phyloP scores from a whole-genome alignment of 2,329 filamentous ascomycete species.

The Penicillium sp. region DNA sequence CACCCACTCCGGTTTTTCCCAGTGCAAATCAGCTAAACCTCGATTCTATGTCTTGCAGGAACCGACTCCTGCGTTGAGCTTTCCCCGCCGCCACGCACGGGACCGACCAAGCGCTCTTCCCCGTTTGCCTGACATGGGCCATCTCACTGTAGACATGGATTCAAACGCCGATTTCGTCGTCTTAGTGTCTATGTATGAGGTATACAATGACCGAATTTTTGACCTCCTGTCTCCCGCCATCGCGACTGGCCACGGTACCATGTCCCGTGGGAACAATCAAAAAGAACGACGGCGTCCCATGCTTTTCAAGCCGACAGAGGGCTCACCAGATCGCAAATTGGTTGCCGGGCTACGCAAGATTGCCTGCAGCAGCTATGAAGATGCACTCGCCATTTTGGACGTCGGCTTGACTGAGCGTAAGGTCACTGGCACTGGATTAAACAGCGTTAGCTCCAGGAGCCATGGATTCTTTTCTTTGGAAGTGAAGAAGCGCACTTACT shows the following conservation, averaged over 20 bases:
- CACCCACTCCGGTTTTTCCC: constrained; percentile 25
- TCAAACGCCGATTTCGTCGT: constrained; percentile 75
- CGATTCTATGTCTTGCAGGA: constrained; percentile 49
- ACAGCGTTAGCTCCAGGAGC: constrained; percentile 85
- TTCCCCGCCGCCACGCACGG: constrained; percentile 57
- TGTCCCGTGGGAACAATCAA: constrained; percentile 46
- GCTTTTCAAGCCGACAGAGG: constrained; percentile 87
- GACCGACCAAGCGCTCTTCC: constrained; percentile 69
- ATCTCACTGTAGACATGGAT: constrained; percentile 64
- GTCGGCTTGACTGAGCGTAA: constrained; percentile 81
- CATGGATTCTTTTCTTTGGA: constrained; percentile 97
- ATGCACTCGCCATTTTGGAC: constrained; percentile 86
- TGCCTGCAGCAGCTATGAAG: constrained; percentile 73
- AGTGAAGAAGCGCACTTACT: constrained; percentile 70
- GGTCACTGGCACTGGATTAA: constrained; percentile 86
- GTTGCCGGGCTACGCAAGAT: constrained; percentile 90
- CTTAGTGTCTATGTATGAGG: constrained; percentile 95
- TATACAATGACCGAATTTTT: constrained; percentile 97
- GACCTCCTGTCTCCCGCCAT: constrained; percentile 68
- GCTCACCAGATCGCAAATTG: constrained; percentile 84
- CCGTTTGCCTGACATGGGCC: constrained; percentile 68
- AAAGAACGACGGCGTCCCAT: constrained; percentile 77
- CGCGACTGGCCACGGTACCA: constrained; percentile 41
- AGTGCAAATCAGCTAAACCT: constrained; percentile 38
- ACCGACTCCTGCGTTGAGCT: constrained; percentile 54